These are phyloP conservation scores for Penicillium brevicompactum DNA, from an alignment of 2,329 filamentous ascomycete species.

Conservation along the genomic window DNA sequence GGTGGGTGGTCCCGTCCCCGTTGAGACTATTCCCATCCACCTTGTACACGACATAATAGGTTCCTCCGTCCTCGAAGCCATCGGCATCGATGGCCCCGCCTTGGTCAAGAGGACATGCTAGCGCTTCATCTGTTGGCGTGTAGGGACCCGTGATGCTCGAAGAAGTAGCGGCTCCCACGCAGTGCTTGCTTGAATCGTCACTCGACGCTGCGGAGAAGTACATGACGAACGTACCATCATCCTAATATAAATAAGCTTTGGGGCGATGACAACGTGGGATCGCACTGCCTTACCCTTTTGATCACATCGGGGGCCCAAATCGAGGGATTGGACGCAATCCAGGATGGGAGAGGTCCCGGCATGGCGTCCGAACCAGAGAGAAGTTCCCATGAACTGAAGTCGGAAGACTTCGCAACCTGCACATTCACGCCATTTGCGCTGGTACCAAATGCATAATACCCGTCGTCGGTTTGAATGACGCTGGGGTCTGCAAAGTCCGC, in stretches of 20 bases:
- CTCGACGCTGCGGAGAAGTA: slow-evolving; percentile 57
- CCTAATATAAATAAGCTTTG: slow-evolving; percentile 12
- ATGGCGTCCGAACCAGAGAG: slow-evolving; percentile 55
- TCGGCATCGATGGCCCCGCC: slow-evolving; percentile 64
- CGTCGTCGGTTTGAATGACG: slow-evolving; percentile 50
- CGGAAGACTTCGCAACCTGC: slow-evolving; percentile 53
- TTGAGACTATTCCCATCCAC: slow-evolving; percentile 60
- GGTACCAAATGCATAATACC: slow-evolving; percentile 61
- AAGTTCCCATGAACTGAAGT: slow-evolving; percentile 50
- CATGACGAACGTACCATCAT: slow-evolving; percentile 54
- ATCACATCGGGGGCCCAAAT: slow-evolving; percentile 64
- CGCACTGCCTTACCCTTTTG: slow-evolving; percentile 34
- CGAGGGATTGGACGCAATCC: slow-evolving; percentile 50
- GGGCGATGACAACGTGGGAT: neutral
- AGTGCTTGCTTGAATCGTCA: slow-evolving; percentile 48
- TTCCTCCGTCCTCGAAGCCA: slow-evolving; percentile 57
- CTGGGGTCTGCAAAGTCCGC: slow-evolving; percentile 59
- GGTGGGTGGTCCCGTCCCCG: slow-evolving; percentile 41
- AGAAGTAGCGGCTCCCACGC: slow-evolving; percentile 57
- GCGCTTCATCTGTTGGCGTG: slow-evolving; percentile 43
- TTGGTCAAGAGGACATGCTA: slow-evolving; percentile 53
- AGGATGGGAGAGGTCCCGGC: slow-evolving; percentile 48
- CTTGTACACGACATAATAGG: slow-evolving; percentile 63
- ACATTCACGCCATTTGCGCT: slow-evolving; percentile 51
- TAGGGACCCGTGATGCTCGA: slow-evolving; percentile 53